Base-by-base conservation (phyloP, 2,329 filamentous ascomycete genomes). In the Cladophialophora yegresii region DNA sequence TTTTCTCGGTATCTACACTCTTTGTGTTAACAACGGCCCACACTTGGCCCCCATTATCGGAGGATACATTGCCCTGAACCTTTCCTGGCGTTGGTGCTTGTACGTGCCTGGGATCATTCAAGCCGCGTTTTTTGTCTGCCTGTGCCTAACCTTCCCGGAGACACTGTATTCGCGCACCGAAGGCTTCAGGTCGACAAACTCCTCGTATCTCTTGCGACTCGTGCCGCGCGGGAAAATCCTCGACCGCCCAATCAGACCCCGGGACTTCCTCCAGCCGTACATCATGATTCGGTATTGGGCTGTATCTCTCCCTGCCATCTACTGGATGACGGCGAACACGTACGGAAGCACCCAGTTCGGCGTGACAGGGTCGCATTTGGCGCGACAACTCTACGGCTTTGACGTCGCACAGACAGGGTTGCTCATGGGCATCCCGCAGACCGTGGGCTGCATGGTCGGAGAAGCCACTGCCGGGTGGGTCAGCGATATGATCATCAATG, bases 1-100 rank as follows among this genome's bases (percentile, higher is more conserved):
- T 43, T 59, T 50, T 22, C 40, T 59, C 26, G 56, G 56, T n/a
- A 50, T 59, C 20, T 59, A 59, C 45, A 59, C 56, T 4, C 22
- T 59, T 28, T 50, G 33, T 16, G 45, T 59, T n/a, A 59, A 33
- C 43, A 47, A 50, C n/a, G 56, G 56, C 30, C 43, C 43, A 5
- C 56, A 59, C 20, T 28, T 59, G 8, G 56, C 56, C 13, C 56
- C 56, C 5, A 59, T 59, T 7, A 51, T 51, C 45, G 56, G 56
- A 4, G 56, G 56, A 8, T 59, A 50, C 16, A 59, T 59, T 10
- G 56, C 45, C 4, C 45, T 28, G 22, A 33, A 51, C 20, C 32
- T 59, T 26, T 33, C 43, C 22, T 59, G 56, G 56, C 56, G 47
- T 45, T 59, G 56, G 56, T 59, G 43, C 26, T 51, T 50, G 9